Conservation (phyloP, 164 flowering plant species). For the Echeveria elegans region DNA sequence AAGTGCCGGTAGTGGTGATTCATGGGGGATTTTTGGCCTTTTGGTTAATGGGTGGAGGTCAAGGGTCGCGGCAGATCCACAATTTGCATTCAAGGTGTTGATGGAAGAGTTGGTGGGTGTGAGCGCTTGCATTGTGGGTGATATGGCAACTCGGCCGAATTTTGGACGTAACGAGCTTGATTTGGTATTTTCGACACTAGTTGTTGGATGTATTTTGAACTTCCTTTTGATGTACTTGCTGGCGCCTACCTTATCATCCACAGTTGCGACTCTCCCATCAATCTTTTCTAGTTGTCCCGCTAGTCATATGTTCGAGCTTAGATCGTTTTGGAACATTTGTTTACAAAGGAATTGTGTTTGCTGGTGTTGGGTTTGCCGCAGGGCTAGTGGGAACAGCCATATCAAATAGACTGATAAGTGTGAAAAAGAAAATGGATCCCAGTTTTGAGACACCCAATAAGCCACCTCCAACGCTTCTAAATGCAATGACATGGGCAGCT, state of each 20-base stretch:
- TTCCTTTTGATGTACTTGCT: slow-evolving; percentile 19
- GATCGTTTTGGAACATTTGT: slow-evolving; percentile 67
- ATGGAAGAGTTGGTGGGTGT: too few species aligned
- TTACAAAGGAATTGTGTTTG: slow-evolving; percentile 67
- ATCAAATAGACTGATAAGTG: slow-evolving; percentile 61
- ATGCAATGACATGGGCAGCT: slow-evolving; percentile 73
- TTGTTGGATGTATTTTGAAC: too few species aligned
- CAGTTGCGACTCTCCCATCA: slow-evolving; percentile 25
- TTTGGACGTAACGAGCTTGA: too few species aligned
- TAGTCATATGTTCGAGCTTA: slow-evolving; percentile 79
- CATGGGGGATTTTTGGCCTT: too few species aligned
- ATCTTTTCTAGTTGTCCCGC: slow-evolving; percentile 64
- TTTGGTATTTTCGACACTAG: too few species aligned
- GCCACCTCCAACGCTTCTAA: slow-evolving; percentile 71
- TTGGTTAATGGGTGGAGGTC: too few species aligned
- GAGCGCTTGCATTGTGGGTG: too few species aligned
- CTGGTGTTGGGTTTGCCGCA: slow-evolving; percentile 77
- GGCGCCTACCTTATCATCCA: slow-evolving; percentile 17
- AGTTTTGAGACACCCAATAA: slow-evolving; percentile 74
- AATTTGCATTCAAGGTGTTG: too few species aligned
- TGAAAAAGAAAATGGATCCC: slow-evolving; percentile 89
- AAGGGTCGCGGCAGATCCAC: too few species aligned
- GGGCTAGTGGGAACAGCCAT: slow-evolving; percentile 81
- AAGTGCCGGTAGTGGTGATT: too few species aligned
- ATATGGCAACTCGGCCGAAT: too few species aligned